Conservation (phyloP, 495 filamentous ascomycete genomes). For the Diplogelasinospora grovesii region DNA sequence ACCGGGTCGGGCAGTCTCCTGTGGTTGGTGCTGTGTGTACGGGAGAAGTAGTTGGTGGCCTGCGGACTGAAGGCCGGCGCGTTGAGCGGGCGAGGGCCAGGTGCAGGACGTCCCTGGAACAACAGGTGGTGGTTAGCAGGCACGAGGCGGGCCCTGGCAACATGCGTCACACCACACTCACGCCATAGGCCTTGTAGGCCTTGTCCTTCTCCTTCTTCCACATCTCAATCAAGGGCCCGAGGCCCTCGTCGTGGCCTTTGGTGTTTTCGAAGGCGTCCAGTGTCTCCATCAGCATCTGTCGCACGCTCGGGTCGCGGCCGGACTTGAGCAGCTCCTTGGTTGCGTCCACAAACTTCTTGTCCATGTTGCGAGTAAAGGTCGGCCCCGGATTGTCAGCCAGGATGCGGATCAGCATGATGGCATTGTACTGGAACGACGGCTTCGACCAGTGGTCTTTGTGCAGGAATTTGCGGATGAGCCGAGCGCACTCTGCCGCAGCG, state of each 20-base stretch:
- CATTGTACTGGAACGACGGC: constrained; percentile 84
- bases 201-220: constrained; percentile 83
- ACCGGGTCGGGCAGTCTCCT: constrained; percentile 58
- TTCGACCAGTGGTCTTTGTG: constrained; percentile 51
- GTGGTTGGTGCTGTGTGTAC: constrained; percentile 34
- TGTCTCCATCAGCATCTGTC: constrained; percentile 80
- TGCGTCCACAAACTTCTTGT: constrained; percentile 67
- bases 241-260: constrained; percentile 66
- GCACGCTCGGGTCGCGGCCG: constrained; percentile 66
- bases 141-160: too few relatives aligned
- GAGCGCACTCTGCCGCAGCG: constrained; percentile 72
- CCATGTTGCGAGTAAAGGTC: constrained; percentile 81
- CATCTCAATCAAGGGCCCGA: constrained; percentile 63
- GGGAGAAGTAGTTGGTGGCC: constrained; percentile 37
- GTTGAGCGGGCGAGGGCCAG: constrained; percentile 14
- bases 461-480: constrained; percentile 75
- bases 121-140: not conserved
- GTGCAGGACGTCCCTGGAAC: constrained; percentile 9
- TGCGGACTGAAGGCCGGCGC: constrained; percentile 21
- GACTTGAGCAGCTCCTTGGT: constrained; percentile 70
- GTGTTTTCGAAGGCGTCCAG: constrained; percentile 63
- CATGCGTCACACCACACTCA: constrained; percentile 16
- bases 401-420: constrained; percentile 92
- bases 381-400: constrained; percentile 84
- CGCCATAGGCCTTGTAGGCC: constrained; percentile 37